Base-by-base conservation (phyloP, 805 yeast genomes). In the Maudiozyma turicensis region DNA sequence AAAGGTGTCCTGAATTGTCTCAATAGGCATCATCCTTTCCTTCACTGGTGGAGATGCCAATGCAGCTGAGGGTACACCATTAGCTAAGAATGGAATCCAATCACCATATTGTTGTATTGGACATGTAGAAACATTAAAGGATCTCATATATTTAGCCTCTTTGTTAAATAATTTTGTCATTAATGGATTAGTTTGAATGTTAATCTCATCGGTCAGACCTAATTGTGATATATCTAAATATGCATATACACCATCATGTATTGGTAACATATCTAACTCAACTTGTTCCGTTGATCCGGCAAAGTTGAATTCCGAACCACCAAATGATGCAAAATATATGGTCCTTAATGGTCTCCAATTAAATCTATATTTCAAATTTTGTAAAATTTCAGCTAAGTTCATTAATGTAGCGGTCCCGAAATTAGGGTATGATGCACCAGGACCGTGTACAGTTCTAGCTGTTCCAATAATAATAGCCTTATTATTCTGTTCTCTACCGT, bases 311-410 rank as follows among this genome's bases (percentile, higher is more conserved):
- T 81, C 79, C 0, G 84, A 69, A 1, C 85, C 96, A 57, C 89
- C 95, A 68, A 84, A 86, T 0, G 95, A 86, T 0, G 80, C 80
- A 67, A 90, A 88, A 58, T 82, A 81, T n/a, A 90, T 81, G 1
- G 89, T 72, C 62, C 97, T 75, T 31, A 87, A 63, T 0, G 97
- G 96, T 42, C 71, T 70, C 96, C 97, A 90, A 50, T 80, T 77
- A 55, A 74, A 75, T 38, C 79, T 70, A 46, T 76, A 71, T 49
- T 76, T 79, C 62, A 88, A 66, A 29, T 77, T 70, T n/a, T 86
- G 78, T 47, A 89, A 77, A 0, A 84, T 63, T 48, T 82, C 76
- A 5, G 84, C 78, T 51, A 89, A 65, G 55, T 86, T 89, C 30
- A 89, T 63, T 49, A 90, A 60, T 1, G 82, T 71, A 0, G 82